These are phyloP conservation scores for Wallacemonas sp. DNA, from an alignment of 208 protist species.

Conservation along the genomic window DNA sequence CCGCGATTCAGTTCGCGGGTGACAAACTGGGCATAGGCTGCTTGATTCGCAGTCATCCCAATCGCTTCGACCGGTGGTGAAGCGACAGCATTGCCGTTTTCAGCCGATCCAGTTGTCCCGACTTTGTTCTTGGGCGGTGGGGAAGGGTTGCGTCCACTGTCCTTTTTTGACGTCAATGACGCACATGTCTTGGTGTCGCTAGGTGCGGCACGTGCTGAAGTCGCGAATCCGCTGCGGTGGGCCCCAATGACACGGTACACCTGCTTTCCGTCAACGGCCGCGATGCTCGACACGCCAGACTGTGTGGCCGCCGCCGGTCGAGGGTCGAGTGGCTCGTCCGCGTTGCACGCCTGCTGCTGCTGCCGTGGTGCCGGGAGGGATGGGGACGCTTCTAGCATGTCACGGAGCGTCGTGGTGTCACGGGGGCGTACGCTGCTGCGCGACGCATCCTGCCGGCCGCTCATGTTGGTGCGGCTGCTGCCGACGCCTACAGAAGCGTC, in stretches of 20 bases:
- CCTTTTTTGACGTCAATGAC: background rate
- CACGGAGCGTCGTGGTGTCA: background rate
- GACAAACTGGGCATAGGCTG: slow-evolving; percentile 58
- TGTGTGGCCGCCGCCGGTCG: slow-evolving; percentile 13
- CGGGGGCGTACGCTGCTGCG: background rate
- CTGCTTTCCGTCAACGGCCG: background rate
- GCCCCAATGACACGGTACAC: slow-evolving; percentile 29
- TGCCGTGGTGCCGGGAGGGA: background rate
- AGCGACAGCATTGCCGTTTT: background rate
- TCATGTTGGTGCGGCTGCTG: slow-evolving; percentile 2
- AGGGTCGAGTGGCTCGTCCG: slow-evolving; percentile 17
- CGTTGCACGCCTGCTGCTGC: background rate
- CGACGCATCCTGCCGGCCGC: background rate
- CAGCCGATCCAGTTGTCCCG: background rate
- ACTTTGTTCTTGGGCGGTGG: slow-evolving; percentile 5
- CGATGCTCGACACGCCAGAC: background rate
- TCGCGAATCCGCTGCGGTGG: slow-evolving; percentile 20
- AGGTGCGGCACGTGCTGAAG: background rate
- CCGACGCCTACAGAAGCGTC: background rate
- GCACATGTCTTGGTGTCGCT: background rate
- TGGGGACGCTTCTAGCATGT: background rate
- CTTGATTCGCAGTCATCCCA: slow-evolving; percentile 60
- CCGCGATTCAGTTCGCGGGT: slow-evolving; percentile 45
- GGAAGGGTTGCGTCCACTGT: background rate
- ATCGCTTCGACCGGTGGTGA: slow-evolving; percentile 18